Percentiles rank a stretch among this genome's conserved stretches.
Evolutionary conservation across 108 stramenopile species (phyloP).

Genomic region (Cyclotella kingstonii): DNA sequence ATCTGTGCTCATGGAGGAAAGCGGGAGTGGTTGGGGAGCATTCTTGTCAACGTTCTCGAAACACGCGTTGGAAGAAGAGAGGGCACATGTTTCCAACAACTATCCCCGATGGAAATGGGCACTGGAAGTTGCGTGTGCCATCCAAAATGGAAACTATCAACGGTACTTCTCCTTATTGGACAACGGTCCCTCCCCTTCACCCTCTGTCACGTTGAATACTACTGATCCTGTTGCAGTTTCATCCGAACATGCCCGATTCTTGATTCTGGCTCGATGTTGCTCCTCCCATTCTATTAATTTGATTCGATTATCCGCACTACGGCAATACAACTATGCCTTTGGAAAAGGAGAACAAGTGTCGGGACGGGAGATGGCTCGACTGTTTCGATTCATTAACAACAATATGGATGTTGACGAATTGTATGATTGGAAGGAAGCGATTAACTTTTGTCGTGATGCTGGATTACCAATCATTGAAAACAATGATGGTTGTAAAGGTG

Average conservation of each 20-base stretch:
- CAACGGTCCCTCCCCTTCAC: conserved; percentile 16
- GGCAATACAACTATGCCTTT: conserved; percentile 41
- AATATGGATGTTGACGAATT: conserved; percentile 4
- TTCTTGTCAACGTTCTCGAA: conserved; percentile 39
- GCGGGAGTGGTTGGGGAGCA: conserved; percentile 47
- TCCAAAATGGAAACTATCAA: conserved; percentile 44
- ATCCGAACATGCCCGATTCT: conserved; percentile 27
- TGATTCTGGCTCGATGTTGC: conserved; percentile 45
- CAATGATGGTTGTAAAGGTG: background rate
- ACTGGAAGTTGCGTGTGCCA: conserved; percentile 32
- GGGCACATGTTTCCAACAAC: background rate
- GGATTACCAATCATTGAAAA: conserved; percentile 41
- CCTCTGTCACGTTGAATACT: conserved; percentile 4
- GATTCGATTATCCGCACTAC: conserved; percentile 23
- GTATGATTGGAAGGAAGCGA: conserved; percentile 10
- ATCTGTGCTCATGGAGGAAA: conserved; percentile 37
- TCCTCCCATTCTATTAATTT: conserved; percentile 37
- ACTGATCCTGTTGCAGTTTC: conserved; percentile 1
- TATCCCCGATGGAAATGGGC: conserved; percentile 52
- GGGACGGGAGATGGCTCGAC: conserved; percentile 19
- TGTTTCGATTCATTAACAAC: conserved; percentile 21
- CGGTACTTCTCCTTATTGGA: conserved; percentile 35
- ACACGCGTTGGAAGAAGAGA: conserved; percentile 3
- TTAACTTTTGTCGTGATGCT: conserved; percentile 41
- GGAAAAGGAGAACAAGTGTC: conserved; percentile 42